A percentile compares a stretch with the other conserved stretches of the same genome.
Evolutionary conservation across 2,329 filamentous ascomycete species (phyloP).

Genomic region (Colletotrichum endophyticum): DNA sequence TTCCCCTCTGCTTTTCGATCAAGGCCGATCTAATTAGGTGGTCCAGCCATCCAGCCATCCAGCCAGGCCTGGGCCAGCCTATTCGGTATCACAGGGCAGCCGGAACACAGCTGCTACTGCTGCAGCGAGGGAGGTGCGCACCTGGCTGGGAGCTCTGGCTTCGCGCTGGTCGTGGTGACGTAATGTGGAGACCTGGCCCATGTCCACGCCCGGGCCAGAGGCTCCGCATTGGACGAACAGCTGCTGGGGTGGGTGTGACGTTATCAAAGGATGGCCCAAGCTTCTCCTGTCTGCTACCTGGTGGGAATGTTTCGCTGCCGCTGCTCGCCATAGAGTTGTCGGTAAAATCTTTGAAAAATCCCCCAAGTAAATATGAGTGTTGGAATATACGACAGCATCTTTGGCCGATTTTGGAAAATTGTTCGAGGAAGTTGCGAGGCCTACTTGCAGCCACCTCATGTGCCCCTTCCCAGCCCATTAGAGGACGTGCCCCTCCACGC

Average conservation of each 20-base stretch:
- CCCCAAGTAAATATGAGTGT: not conserved
- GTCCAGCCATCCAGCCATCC: not conserved
- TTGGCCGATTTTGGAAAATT: not conserved
- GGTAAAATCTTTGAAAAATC: not conserved
- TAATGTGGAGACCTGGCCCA: slow-evolving; percentile 8
- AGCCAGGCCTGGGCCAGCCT: not conserved
- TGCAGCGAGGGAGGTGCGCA: not conserved
- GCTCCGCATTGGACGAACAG: slow-evolving; percentile 12
- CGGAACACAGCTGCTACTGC: not conserved
- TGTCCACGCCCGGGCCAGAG: slow-evolving; percentile 1
- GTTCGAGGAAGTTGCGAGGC: not conserved
- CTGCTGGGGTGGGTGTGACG: not conserved
- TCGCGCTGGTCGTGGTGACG: slow-evolving; percentile 1
- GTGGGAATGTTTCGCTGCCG: not conserved
- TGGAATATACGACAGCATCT: not conserved
- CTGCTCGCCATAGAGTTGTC: not conserved
- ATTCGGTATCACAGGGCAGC: not conserved
- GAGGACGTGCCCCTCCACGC: not conserved
- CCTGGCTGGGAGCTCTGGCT: slow-evolving; percentile 8
- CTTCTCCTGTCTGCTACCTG: not conserved
- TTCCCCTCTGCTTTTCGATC: not conserved
- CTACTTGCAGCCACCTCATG: not conserved
- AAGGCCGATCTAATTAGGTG: not conserved
- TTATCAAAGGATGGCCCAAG: not conserved
- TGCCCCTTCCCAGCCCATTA: not conserved